Conservation (phyloP, 345 rosid species). For the Luvunga scandens region DNA sequence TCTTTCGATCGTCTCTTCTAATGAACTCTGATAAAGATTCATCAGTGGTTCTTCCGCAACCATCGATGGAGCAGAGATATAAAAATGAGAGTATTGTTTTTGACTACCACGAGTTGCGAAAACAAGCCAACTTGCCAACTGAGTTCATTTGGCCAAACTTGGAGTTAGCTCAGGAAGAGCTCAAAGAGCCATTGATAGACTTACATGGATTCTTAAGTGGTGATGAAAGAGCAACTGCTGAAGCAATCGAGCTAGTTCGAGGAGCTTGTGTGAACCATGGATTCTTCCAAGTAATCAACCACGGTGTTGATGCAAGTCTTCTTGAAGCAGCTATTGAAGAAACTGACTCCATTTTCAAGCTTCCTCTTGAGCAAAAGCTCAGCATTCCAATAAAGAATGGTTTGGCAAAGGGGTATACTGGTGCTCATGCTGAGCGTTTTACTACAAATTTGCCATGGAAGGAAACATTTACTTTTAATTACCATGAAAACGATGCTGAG, state of each 20-base stretch:
- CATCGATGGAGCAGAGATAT: conserved; percentile 2
- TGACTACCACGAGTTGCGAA: conserved; percentile 31
- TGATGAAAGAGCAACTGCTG: conserved; percentile 26
- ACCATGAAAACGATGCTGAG: too few species aligned
- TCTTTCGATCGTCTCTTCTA: conserved; percentile 15
- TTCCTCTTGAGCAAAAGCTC: too few species aligned
- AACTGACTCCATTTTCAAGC: too few species aligned
- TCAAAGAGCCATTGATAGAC: conserved; percentile 54
- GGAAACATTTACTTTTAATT: too few species aligned
- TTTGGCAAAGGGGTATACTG: too few species aligned
- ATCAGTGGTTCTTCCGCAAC: conserved; percentile 13
- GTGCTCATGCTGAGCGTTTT: too few species aligned
- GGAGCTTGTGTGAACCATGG: conserved; percentile 55
- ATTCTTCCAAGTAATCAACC: conserved; percentile 58
- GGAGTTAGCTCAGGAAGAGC: too few species aligned
- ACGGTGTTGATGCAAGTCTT: conserved; percentile 44
- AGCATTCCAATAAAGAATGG: too few species aligned
- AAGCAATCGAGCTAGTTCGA: conserved; percentile 37
- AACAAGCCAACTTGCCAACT: too few species aligned
- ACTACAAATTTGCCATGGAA: too few species aligned
- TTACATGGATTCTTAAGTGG: conserved; percentile 40
- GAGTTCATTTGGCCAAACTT: too few species aligned
- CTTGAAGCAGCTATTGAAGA: conserved; percentile 31
- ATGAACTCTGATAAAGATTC: conserved; percentile 21
- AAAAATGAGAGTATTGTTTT: conserved; percentile 12